Conservation (phyloP, 805 yeast species). For the Kuraishia capsulata region DNA sequence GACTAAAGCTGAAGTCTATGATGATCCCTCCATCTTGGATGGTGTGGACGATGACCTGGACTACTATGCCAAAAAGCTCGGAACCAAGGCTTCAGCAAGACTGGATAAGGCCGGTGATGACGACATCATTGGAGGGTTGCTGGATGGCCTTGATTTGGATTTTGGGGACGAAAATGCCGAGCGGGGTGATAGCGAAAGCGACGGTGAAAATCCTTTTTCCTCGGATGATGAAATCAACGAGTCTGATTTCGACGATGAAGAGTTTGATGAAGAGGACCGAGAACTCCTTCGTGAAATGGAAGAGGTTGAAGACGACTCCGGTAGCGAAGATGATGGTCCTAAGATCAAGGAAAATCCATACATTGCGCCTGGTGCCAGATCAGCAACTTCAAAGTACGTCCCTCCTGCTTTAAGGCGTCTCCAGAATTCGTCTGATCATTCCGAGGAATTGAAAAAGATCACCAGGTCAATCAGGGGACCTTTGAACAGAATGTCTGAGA, state of each 20-base stretch:
- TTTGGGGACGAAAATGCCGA: conserved; percentile 11
- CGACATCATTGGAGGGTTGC: conserved; percentile 73
- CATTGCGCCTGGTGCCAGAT: conserved; percentile 43
- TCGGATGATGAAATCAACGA: conserved; percentile 16
- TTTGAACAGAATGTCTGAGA: conserved; percentile 81
- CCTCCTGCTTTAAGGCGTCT: conserved; percentile 79
- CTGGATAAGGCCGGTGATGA: conserved; percentile 49
- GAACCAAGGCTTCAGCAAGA: conserved; percentile 47
- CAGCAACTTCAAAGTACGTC: conserved; percentile 40
- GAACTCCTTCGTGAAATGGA: conserved; percentile 21
- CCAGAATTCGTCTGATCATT: conserved; percentile 26
- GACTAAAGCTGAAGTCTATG: conserved; percentile 1
- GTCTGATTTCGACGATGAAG: conserved; percentile 22
- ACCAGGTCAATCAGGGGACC: conserved; percentile 69
- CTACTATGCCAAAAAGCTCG: conserved; percentile 76
- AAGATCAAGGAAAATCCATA: conserved; percentile 63
- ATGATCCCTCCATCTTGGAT: conserved; percentile 14
- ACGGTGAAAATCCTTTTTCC: conserved; percentile 3
- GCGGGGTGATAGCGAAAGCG: conserved; percentile 9
- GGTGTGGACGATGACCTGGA: conserved; percentile 73
- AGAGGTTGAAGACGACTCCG: conserved; percentile 16
- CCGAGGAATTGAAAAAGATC: conserved; percentile 40
- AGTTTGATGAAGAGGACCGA: conserved; percentile 21
- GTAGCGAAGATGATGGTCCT: conserved; percentile 19
- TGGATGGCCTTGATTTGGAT: conserved; percentile 65